Base-by-base conservation (phyloP, 2,329 filamentous ascomycete genomes). In the Arthrobotrys megalospora region DNA sequence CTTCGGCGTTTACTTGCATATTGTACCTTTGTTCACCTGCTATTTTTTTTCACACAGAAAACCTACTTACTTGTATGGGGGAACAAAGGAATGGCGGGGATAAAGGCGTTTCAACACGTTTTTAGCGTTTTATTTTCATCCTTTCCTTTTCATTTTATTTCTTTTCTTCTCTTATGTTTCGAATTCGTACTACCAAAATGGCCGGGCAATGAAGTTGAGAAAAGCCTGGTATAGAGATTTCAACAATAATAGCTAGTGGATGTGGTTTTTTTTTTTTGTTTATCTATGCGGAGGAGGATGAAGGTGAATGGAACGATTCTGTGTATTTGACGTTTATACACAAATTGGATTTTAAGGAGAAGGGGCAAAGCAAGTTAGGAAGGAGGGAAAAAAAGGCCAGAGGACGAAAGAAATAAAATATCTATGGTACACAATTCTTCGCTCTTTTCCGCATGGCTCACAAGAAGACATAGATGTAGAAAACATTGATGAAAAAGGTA, bases 101-200 rank as follows among this genome's bases (percentile, higher is more conserved):
- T 77, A 77, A 77, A 77, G 73, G 73, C 73, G 73, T 77, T 55
- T 77, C 73, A 77, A 77, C 73, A 77, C 73, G 73, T 77, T 76
- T 76, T 76, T 52, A 67, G 60, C 73, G 66, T 63, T 77, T 71
- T 38, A 24, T 66, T 52, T 32, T 16, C 36, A 45, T 47, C 36
- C 8, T 38, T 38, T 38, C 36, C 36, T 38, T 38, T 38, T 38
- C 36, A 10, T 66, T 52, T 16, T 41, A 7, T 45, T 21, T n/a
- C n/a, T n/a, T n/a, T n/a, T n/a, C n/a, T 43, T 14, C 16, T 41
- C 19, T 38, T 53, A 7, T 8, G 11, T 58, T 4, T 36, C 47
- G 12, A 34, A 34, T 24, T 12, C 14, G 6, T 38, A 38, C 12
- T 10, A 38, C 36, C 36, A 45, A 28, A 28, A 38, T 36, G n/a